Evolutionary conservation across 2,329 filamentous ascomycete species (phyloP), one percentile per base, ranked within the genome.

Genomic region (Trichophyton mentagrophytes): DNA sequence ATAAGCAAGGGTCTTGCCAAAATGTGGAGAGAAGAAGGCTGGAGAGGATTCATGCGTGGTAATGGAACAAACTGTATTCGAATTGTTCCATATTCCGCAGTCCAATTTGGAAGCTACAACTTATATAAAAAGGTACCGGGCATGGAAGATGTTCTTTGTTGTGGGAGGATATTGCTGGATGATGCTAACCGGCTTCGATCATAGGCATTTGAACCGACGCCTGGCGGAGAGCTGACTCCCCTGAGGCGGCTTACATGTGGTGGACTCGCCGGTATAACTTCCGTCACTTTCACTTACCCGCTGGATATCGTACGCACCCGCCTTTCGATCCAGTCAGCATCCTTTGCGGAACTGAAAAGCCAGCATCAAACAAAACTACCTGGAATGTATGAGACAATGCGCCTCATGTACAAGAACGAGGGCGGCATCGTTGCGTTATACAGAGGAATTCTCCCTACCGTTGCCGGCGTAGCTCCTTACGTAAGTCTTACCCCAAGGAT

Each of bases 61-160:
- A 99, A 99, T 72, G 93, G 93, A 65, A 96, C 91, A 63, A 99
- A 99, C 74, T 99, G 93, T 79, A 89, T 99, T 69, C 89, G 93
- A 64, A 99, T 99, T 66, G 90, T 99, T 59, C 93, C 93, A 3
- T 99, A 99, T 74, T 97, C 92, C 57, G 93, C 93, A 9, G 93
- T 97, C 46, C 93, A 99, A 71, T 99, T 99, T 74, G 92, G 92
- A 67, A 95, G 90, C 71, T 99, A 97, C 78, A 97, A 95, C 72
- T 85, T 97, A 67, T 99, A 99, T 77, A 96, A 95, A 76, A 83
- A 85, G 77, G 91, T 95, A 77, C 72, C n/a, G 3, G n/a, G 9
- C 30, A 17, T 55, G 44, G 5, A 56, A 38, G 33, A 7, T 7
- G 8, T 6, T 51, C 20, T 11, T 27, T 1, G 5, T 25, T 51